Percentiles rank a stretch among this genome's conserved stretches.
Conservation (phyloP, 371 early-diverging fungal genomes). For the Mucor irregularis region DNA sequence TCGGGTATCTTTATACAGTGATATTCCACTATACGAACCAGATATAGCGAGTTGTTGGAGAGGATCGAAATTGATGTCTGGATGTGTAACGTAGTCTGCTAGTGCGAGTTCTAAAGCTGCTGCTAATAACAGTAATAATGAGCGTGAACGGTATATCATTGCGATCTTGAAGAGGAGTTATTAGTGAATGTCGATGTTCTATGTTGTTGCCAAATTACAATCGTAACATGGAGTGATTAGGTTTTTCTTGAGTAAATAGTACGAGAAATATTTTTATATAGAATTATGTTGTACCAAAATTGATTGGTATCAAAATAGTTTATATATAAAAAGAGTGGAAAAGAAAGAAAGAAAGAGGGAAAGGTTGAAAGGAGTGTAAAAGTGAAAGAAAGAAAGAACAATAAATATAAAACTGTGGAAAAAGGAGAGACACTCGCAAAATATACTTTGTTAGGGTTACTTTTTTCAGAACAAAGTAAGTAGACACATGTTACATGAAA, state of each 20-base stretch:
- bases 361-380: background rate
- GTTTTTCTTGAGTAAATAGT: no score
- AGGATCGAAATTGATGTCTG: slow-evolving; percentile 36
- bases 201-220: background rate
- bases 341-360: background rate
- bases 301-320: no score
- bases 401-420: no score
- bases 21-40: slow-evolving; percentile 45
- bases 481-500: slow-evolving; percentile 32
- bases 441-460: slow-evolving; percentile 59
- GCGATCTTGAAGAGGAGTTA: background rate
- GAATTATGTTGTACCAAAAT: no score
- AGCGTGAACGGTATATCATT: background rate
- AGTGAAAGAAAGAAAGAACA: slow-evolving; percentile 3
- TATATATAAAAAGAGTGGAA: background rate
- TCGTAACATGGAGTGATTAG: background rate
- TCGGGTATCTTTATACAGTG: slow-evolving; percentile 38
- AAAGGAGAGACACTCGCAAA: slow-evolving; percentile 3
- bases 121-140: background rate
- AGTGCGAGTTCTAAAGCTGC: background rate
- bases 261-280: no score
- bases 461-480: slow-evolving; percentile 63
- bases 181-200: background rate
- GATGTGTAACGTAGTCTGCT: slow-evolving; percentile 35
- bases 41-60: slow-evolving; percentile 40